These are phyloP conservation scores for Choiromyces venosus DNA, from an alignment of 495 filamentous ascomycete genomes.

Conservation along the genomic window DNA sequence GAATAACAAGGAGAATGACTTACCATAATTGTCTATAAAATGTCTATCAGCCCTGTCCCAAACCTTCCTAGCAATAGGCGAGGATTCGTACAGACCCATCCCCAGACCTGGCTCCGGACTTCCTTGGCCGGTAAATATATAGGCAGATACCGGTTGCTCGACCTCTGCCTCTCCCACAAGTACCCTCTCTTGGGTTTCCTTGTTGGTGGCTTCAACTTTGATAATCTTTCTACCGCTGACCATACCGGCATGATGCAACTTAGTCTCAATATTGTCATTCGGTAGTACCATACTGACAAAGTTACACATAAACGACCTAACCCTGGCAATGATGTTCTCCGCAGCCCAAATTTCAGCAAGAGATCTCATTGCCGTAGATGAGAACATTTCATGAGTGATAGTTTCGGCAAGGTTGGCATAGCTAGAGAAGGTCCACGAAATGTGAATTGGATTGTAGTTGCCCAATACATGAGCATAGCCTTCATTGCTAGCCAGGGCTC, in stretches of 20 bases:
- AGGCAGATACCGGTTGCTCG: slow-evolving; percentile 92
- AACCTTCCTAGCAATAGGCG: slow-evolving; percentile 86
- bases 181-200: no score
- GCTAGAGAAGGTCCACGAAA: slow-evolving; percentile 90
- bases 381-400: slow-evolving; percentile 99
- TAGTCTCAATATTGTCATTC: slow-evolving; percentile 88
- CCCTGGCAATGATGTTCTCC: slow-evolving; percentile 94
- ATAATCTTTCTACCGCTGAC: slow-evolving; percentile 96
- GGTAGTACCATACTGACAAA: slow-evolving; percentile 98
- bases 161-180: slow-evolving; percentile 92
- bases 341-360: slow-evolving; percentile 97
- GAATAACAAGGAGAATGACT: slow-evolving; percentile 35
- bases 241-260: slow-evolving; percentile 95
- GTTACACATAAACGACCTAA: slow-evolving; percentile 89
- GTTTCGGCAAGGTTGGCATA: slow-evolving; percentile 93
- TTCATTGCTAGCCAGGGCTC: slow-evolving; percentile 93
- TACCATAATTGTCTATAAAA: slow-evolving; percentile 97
- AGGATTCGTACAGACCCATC: slow-evolving; percentile 94
- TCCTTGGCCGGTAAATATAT: slow-evolving; percentile 96
- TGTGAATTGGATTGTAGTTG: slow-evolving; percentile 97
- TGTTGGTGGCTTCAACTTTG: slow-evolving; percentile 92
- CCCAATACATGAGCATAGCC: slow-evolving; percentile 94
- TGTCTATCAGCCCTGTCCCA: slow-evolving; percentile 97
- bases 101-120: slow-evolving; percentile 99
- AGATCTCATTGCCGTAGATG: slow-evolving; percentile 91